Conservation (phyloP, 768 basidiomycete genomes). For the Cyclocybe cylindracea region DNA sequence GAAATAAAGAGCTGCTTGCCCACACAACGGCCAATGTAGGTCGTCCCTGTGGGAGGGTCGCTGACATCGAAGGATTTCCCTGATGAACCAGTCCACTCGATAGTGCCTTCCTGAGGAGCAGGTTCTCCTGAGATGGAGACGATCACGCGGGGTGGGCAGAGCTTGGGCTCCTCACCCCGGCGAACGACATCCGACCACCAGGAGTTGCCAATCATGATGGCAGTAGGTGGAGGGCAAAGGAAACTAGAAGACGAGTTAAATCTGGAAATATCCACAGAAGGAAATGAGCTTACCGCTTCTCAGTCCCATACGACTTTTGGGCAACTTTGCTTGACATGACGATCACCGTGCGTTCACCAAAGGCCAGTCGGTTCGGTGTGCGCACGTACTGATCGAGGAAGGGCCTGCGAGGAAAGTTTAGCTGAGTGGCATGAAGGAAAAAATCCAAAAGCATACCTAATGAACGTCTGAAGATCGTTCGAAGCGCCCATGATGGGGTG, state of each 20-base stretch:
- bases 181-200: slow-evolving; percentile 90
- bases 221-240: slow-evolving; percentile 92
- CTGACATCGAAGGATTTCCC: slow-evolving; percentile 84
- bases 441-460: slow-evolving; percentile 51
- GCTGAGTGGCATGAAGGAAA: slow-evolving; percentile 6
- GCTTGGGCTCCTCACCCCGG: slow-evolving; percentile 72
- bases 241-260: slow-evolving; percentile 51
- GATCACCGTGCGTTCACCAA: slow-evolving; percentile 91
- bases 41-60: slow-evolving; percentile 78
- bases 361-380: slow-evolving; percentile 81
- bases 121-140: slow-evolving; percentile 93
- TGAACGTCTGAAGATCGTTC: slow-evolving; percentile 78
- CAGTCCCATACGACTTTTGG: slow-evolving; percentile 96
- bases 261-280: not conserved
- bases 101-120: slow-evolving; percentile 78
- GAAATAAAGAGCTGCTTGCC: slow-evolving; percentile 96
- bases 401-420: slow-evolving; percentile 47
- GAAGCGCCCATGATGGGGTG: slow-evolving; percentile 59
- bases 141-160: slow-evolving; percentile 78
- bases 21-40: slow-evolving; percentile 90
- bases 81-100: slow-evolving; percentile 85
- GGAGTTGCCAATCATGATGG: slow-evolving; percentile 89
- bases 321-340: slow-evolving; percentile 98
- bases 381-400: slow-evolving; percentile 85
- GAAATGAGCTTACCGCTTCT: slow-evolving; percentile 68